Evolutionary conservation across 768 basidiomycete genomes (phyloP).

Genomic region (Cystobasidium ongulense): DNA sequence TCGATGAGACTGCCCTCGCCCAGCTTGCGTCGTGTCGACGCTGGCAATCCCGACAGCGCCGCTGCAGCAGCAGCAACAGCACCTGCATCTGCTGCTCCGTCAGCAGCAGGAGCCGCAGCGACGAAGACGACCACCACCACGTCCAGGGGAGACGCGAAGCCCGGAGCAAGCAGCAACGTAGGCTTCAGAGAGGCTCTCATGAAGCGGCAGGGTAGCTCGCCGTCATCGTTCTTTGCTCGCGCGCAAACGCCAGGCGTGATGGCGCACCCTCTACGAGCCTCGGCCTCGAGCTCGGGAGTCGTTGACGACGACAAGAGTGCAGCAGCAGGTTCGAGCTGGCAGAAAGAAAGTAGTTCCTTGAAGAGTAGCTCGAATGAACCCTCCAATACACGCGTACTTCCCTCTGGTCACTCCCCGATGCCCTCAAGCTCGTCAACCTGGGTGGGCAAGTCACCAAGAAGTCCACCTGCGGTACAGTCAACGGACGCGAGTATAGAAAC

Average conservation of each 20-base stretch:
- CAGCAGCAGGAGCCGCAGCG: neutral
- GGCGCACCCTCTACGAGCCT: neutral
- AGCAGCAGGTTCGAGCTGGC: neutral
- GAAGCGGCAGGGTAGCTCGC: neutral
- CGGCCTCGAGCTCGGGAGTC: neutral
- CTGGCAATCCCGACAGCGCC: neutral
- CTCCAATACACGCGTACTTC: too few relatives aligned
- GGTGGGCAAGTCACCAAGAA: neutral
- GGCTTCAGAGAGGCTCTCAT: neutral
- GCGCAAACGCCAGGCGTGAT: neutral
- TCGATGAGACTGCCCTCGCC: neutral
- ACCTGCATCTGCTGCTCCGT: neutral
- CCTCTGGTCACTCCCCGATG: neutral
- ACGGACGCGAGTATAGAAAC: neutral
- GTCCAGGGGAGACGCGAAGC: too few relatives aligned
- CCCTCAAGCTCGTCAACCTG: neutral
- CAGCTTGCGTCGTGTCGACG: too few relatives aligned
- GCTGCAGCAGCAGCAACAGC: too few relatives aligned
- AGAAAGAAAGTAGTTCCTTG: neutral
- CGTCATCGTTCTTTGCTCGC: neutral
- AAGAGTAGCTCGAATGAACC: too few relatives aligned
- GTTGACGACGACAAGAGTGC: neutral
- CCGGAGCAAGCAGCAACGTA: neutral
- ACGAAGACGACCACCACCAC: neutral
- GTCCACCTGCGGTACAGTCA: neutral